Percentiles rank a stretch among this genome's conserved stretches.
phyloP scores from a whole-genome alignment of 1,284 basidiomycete genomes.

The Ceratobasidium sp. region DNA sequence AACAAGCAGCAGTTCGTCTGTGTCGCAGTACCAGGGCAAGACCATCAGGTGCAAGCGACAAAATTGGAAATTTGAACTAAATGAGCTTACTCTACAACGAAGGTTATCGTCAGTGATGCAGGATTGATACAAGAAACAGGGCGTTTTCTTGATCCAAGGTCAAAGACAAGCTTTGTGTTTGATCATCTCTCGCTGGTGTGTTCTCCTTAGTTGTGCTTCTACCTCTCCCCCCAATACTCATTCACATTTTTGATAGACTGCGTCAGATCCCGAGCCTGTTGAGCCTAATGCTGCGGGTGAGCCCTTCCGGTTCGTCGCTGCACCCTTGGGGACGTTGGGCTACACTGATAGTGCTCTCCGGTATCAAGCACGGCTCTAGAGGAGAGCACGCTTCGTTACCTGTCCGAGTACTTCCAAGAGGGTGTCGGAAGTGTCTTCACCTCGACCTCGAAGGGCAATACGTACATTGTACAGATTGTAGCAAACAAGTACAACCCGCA shows the following conservation, averaged over 20 bases:
- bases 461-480: conserved; percentile 82
- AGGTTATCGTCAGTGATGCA: conserved; percentile 82
- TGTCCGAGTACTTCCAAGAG: conserved; percentile 79
- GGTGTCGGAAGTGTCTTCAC: conserved; percentile 79
- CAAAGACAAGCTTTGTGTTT: conserved; percentile 79
- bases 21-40: conserved; percentile 78
- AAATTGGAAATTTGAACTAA: conserved; percentile 10
- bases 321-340: neutral
- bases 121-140: conserved; percentile 65
- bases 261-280: conserved; percentile 72
- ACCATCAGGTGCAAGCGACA: conserved; percentile 70
- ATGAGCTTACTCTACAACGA: conserved; percentile 19
- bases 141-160: conserved; percentile 83
- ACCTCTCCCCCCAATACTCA: neutral
- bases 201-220: conserved; percentile 21
- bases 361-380: conserved; percentile 73
- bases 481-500: conserved; percentile 92
- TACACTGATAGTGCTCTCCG: neutral
- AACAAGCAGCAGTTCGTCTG: conserved; percentile 86
- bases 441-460: conserved; percentile 57
- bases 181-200: conserved; percentile 81
- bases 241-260: conserved; percentile 64
- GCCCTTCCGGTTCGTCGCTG: conserved; percentile 69
- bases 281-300: conserved; percentile 74
- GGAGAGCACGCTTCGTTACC: conserved; percentile 71